Evolutionary conservation across 1,139 yeast species (phyloP).

Genomic region (Pichiaceae sp.): DNA sequence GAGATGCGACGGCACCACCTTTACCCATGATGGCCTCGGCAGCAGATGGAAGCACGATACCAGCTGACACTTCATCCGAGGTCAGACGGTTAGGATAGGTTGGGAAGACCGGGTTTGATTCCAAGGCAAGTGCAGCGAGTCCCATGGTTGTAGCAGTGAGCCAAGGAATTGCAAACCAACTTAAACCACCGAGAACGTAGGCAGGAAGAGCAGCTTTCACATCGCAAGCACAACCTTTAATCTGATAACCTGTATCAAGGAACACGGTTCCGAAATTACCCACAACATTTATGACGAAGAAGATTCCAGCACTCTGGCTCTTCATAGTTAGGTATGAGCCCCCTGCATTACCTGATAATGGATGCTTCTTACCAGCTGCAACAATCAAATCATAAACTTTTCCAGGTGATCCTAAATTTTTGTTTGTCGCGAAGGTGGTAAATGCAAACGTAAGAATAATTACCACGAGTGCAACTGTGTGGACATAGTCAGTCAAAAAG

Average conservation of each 20-base stretch:
- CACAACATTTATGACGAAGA: constrained; percentile 72
- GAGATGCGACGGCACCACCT: constrained; percentile 78
- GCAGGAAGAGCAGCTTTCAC: constrained; percentile 88
- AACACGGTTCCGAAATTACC: constrained; percentile 90
- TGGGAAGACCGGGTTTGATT: constrained; percentile 58
- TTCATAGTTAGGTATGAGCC: constrained; percentile 79
- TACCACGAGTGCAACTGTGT: constrained; percentile 53
- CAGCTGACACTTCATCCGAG: constrained; percentile 64
- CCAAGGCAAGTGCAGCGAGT: constrained; percentile 66
- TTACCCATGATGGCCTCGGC: constrained; percentile 78
- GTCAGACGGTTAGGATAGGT: constrained; percentile 63
- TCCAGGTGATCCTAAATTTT: constrained; percentile 69
- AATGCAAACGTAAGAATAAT: constrained; percentile 58
- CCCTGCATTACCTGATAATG: constrained; percentile 63
- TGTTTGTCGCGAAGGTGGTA: constrained; percentile 53
- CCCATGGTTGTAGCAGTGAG: constrained; percentile 80
- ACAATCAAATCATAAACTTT: constrained; percentile 64
- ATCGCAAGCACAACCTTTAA: constrained; percentile 80
- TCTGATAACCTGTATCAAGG: constrained; percentile 85
- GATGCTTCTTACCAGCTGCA: constrained; percentile 46
- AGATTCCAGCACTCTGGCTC: constrained; percentile 71
- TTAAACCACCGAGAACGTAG: constrained; percentile 79
- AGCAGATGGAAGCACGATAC: constrained; percentile 79
- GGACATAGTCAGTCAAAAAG: constrained; percentile 79
- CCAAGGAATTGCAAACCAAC: constrained; percentile 89